Conservation (phyloP, 805 yeast genomes). For the Hanseniaspora pseudoguilliermondii region DNA sequence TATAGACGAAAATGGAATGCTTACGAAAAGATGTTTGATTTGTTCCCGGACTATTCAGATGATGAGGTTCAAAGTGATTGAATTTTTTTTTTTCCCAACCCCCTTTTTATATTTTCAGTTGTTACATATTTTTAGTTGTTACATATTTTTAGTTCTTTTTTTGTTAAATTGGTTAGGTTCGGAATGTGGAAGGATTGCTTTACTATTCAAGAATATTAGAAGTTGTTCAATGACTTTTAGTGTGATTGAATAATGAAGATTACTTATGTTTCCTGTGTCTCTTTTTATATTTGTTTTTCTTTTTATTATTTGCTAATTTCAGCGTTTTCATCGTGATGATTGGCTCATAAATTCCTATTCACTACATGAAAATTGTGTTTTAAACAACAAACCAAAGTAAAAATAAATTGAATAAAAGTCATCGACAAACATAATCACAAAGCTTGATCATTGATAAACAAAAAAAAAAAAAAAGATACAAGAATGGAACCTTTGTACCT, state of each 20-base stretch:
- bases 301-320: too few species aligned
- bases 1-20: constrained; percentile 28
- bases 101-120: not conserved
- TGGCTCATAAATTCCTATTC: too few species aligned
- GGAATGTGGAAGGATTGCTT: not conserved
- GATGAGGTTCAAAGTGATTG: constrained; percentile 7
- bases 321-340: too few species aligned
- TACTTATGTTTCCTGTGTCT: not conserved
- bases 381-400: too few species aligned
- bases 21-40: constrained; percentile 26
- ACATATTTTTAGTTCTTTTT: too few species aligned
- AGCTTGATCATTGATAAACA: not conserved
- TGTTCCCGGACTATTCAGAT: constrained; percentile 20
- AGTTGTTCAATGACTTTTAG: constrained; percentile 17
- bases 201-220: not conserved
- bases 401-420: constrained; percentile 41
- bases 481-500: too few species aligned
- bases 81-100: constrained; percentile 2
- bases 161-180: too few species aligned
- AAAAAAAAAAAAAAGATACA: too few species aligned
- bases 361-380: too few species aligned
- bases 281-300: not conserved
- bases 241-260: constrained; percentile 15
- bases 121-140: too few species aligned
- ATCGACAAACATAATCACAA: not conserved